These are phyloP conservation scores for Pugionium cornutum DNA, from an alignment of 345 rosid species.

Conservation along the genomic window DNA sequence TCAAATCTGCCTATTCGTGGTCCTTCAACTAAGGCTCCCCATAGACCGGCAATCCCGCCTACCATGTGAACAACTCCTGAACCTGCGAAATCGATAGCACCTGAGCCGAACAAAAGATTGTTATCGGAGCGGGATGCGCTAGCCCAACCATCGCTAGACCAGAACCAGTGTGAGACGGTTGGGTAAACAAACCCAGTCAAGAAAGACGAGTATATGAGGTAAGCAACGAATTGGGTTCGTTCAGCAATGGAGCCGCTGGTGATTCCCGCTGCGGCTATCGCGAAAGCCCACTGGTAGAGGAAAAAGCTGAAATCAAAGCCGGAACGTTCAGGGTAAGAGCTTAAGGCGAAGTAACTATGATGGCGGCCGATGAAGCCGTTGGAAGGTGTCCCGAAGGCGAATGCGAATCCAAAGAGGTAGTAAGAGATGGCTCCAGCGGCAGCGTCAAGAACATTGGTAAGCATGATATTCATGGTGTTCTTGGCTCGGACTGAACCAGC, in stretches of 20 bases:
- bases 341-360: constrained; percentile 51
- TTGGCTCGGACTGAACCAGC: constrained; percentile 81
- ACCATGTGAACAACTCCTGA: constrained; percentile 86
- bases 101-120: constrained; percentile 50
- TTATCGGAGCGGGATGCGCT: constrained; percentile 42
- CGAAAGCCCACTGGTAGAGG: constrained; percentile 80
- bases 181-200: constrained; percentile 80
- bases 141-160: constrained; percentile 78
- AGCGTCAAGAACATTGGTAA: constrained; percentile 74
- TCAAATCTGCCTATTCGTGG: constrained; percentile 75
- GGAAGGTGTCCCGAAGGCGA: constrained; percentile 76
- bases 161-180: constrained; percentile 69
- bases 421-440: constrained; percentile 73
- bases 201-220: constrained; percentile 65
- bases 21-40: constrained; percentile 76
- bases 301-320: constrained; percentile 57
- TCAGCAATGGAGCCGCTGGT: constrained; percentile 85
- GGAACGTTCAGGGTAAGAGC: constrained; percentile 34
- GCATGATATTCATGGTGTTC: constrained; percentile 86
- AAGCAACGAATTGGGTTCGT: constrained; percentile 77
- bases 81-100: constrained; percentile 78
- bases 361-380: constrained; percentile 73
- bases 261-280: constrained; percentile 78
- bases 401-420: constrained; percentile 73
- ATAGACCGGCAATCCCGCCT: constrained; percentile 74